Base-by-base conservation (phyloP, 1,284 basidiomycete species). In the Anthracocystis walkeri region DNA sequence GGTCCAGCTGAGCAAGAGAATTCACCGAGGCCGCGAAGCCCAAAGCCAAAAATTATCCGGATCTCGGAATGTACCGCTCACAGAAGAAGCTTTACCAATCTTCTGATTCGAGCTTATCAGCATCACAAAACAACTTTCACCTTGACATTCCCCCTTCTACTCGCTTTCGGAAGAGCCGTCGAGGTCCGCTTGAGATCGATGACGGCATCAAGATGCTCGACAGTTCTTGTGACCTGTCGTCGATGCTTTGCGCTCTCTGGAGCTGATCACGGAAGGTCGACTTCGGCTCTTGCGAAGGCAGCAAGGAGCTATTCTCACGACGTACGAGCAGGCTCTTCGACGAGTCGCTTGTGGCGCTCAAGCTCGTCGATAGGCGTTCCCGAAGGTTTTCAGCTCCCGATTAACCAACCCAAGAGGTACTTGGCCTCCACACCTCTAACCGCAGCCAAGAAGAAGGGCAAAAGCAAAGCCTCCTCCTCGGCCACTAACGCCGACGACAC, bases 371-470 rank as follows among this genome's bases (percentile, higher is more conserved):
- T 8, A 31, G 29, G 18, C 16, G 46, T 4, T 11, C 31, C 6
- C 11, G 14, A n/a, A 38, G n/a, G 18, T 5, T 4, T 14, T 2
- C 20, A 23, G 5, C 7, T 12, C 12, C 14, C 33, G 21, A 7
- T 4, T 0, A n/a, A 1, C 20, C 50, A 21, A 20, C 27, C 10
- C 3, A 40, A 7, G 6, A 33, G 67, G 10, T 38, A 3, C 31
- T 61, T 70, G 40, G 11, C 20, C 33, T 14, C 62, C 0, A 50
- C 44, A 4, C 11, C 62, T 7, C 2, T 18, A 0, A 27, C 7
- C 16, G 23, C 46, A 8, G 68, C 68, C 20, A 75, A 66, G 58
- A 75, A 75, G 52, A 70, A 70, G 53, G 21, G 31, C 45, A 75
- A 71, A n/a, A 42, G 7, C 48, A 72, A 72, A 20, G 27, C 69